Percentiles rank a stretch among this genome's conserved stretches.
phyloP scores from a whole-genome alignment of 2,329 filamentous ascomycete species.

The Saccharata proteae region DNA sequence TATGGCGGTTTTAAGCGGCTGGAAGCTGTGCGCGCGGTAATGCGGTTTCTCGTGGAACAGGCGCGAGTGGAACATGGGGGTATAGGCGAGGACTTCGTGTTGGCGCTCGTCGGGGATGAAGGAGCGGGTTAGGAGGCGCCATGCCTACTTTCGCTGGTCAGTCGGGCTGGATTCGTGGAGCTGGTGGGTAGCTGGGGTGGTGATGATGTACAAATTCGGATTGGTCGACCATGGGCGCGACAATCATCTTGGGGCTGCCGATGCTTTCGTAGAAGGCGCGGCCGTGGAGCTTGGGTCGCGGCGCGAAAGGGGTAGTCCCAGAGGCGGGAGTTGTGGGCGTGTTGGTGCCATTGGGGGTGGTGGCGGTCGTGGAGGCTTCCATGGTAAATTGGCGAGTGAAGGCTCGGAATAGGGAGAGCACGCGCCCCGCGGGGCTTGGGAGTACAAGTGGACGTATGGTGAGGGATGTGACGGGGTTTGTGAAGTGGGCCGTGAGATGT shows the following conservation, averaged over 20 bases:
- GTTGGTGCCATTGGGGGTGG: not conserved
- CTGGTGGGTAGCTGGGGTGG: not conserved
- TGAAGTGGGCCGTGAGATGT: no score
- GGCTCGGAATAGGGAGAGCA: not conserved
- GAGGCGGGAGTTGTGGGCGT: no score
- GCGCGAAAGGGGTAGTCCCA: no score
- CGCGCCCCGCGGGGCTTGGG: slow-evolving; percentile 4
- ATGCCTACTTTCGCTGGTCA: slow-evolving; percentile 50
- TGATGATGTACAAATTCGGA: slow-evolving; percentile 73
- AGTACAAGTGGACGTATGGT: slow-evolving; percentile 4
- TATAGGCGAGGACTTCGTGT: slow-evolving; percentile 65
- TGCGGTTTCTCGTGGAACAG: slow-evolving; percentile 66
- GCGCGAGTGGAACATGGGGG: slow-evolving; percentile 91
- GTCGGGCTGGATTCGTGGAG: not conserved
- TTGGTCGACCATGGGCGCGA: slow-evolving; percentile 97
- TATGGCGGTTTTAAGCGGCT: slow-evolving; percentile 41
- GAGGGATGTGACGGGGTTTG: no score
- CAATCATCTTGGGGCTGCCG: slow-evolving; percentile 76
- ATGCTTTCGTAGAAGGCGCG: slow-evolving; percentile 91
- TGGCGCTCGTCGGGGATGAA: slow-evolving; percentile 54
- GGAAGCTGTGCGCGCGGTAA: slow-evolving; percentile 72
- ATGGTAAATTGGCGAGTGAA: not conserved
- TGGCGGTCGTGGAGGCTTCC: not conserved
- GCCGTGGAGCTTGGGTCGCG: slow-evolving; percentile 60
- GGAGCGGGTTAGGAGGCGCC: slow-evolving; percentile 90